Conservation (phyloP, 2,329 filamentous ascomycete species). For the Fusarium veterinarium region DNA sequence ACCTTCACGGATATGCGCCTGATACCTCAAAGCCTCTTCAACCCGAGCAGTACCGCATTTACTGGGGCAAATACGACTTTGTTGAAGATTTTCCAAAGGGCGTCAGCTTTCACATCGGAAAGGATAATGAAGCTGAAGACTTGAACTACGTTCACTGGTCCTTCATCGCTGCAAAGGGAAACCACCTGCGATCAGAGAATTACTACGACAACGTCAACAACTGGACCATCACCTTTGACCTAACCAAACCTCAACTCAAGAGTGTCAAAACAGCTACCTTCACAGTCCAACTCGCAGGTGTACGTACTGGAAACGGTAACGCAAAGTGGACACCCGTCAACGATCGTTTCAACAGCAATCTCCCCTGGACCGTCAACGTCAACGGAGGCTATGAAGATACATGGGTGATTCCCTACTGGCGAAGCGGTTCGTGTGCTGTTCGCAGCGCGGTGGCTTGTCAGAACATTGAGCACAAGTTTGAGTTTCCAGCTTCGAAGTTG, state of each 20-base stretch:
- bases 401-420: slow-evolving; percentile 64
- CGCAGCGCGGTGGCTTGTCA: slow-evolving; percentile 70
- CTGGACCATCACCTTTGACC: slow-evolving; percentile 66
- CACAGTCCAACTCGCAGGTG: slow-evolving; percentile 31
- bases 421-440: slow-evolving; percentile 64
- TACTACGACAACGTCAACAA: slow-evolving; percentile 63
- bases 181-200: slow-evolving; percentile 55
- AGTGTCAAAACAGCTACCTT: slow-evolving; percentile 51
- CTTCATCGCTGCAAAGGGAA: slow-evolving; percentile 66
- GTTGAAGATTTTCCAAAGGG: slow-evolving; percentile 67
- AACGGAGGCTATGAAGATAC: slow-evolving; percentile 56
- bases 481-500: slow-evolving; percentile 60
- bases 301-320: slow-evolving; percentile 31
- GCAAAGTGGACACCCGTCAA: slow-evolving; percentile 33
- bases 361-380: slow-evolving; percentile 47
- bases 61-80: slow-evolving; percentile 70
- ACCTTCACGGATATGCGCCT: slow-evolving; percentile 63
- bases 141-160: slow-evolving; percentile 74
- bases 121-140: slow-evolving; percentile 58
- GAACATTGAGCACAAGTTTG: slow-evolving; percentile 68
- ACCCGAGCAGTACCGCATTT: slow-evolving; percentile 67
- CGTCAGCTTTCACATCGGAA: slow-evolving; percentile 65
- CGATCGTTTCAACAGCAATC: slow-evolving; percentile 5
- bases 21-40: slow-evolving; percentile 61
- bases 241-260: slow-evolving; percentile 46